Percentiles rank a stretch among this genome's conserved stretches.
These are phyloP conservation scores for Scalesia atractyloides DNA, from an alignment of 129 eudicot species.

Conservation along the genomic window DNA sequence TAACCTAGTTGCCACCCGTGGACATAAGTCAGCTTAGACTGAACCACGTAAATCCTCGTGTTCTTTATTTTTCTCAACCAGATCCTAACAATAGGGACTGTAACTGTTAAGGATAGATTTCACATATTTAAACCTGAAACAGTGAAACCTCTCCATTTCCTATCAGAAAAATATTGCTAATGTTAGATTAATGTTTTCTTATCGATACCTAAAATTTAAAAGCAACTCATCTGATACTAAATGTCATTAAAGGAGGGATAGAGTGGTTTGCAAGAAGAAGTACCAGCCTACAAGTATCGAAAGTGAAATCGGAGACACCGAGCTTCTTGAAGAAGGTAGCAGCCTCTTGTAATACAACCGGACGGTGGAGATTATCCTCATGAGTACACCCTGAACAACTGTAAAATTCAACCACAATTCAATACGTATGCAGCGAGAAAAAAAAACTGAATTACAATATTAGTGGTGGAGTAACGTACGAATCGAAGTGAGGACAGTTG, in stretches of 20 bases:
- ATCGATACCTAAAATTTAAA: not conserved
- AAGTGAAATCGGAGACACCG: slow-evolving; percentile 72
- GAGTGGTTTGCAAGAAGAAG: not conserved
- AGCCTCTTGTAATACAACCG: slow-evolving; percentile 65
- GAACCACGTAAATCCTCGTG: too few species aligned
- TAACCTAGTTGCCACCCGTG: too few species aligned
- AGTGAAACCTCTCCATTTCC: too few species aligned
- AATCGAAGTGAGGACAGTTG: slow-evolving; percentile 78
- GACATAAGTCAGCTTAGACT: too few species aligned
- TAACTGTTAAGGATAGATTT: too few species aligned
- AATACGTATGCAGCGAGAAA: not conserved
- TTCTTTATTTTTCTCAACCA: too few species aligned
- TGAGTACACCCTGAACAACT: slow-evolving; percentile 95
- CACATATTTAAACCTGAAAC: too few species aligned
- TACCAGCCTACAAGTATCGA: slow-evolving; percentile 82
- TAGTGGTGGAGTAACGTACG: slow-evolving; percentile 45
- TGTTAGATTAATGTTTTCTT: not conserved
- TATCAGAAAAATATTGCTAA: not conserved
- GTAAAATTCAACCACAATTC: slow-evolving; percentile 29
- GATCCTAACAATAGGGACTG: too few species aligned
- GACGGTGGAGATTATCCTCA: slow-evolving; percentile 74
- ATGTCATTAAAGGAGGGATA: not conserved
- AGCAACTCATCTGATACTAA: not conserved
- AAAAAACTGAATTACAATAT: not conserved
- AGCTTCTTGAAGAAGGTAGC: slow-evolving; percentile 58